Conservation (phyloP, 2,329 filamentous ascomycete genomes). For the Colletotrichum sp. region DNA sequence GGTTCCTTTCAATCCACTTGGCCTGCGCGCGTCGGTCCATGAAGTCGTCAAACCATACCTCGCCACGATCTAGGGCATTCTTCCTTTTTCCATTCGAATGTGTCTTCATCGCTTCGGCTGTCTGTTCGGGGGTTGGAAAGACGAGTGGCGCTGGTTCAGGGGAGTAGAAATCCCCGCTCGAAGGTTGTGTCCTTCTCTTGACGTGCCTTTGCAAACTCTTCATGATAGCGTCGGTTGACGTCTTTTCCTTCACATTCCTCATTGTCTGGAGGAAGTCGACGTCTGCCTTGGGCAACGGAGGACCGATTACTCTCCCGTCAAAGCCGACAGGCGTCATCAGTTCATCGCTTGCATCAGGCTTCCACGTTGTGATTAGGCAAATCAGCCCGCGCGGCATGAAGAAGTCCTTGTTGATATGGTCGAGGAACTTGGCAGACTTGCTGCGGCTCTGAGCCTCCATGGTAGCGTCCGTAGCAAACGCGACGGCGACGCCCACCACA, state of each 20-base stretch:
- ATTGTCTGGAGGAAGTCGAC: neutral
- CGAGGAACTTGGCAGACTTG: conserved; percentile 58
- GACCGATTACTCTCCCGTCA: conserved; percentile 28
- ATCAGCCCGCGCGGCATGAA: conserved; percentile 63
- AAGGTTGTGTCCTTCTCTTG: neutral
- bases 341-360: conserved; percentile 40
- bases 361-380: conserved; percentile 55
- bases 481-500: conserved; percentile 47
- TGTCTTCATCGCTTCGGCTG: conserved; percentile 16
- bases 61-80: neutral
- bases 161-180: conserved; percentile 40
- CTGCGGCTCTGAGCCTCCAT: conserved; percentile 43
- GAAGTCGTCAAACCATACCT: neutral
- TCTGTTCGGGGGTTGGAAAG: conserved; percentile 47
- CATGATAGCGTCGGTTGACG: neutral
- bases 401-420: conserved; percentile 59
- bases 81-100: conserved; percentile 24
- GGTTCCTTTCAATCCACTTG: neutral
- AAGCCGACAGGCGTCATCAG: conserved; percentile 30
- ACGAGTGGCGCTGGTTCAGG: conserved; percentile 53
- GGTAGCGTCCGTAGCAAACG: conserved; percentile 44
- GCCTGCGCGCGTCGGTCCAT: neutral
- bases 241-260: neutral
- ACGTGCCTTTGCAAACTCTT: neutral
- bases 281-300: neutral